These are phyloP conservation scores for Rubus parviflorus DNA, from an alignment of 306 rosid genomes.

Conservation along the genomic window DNA sequence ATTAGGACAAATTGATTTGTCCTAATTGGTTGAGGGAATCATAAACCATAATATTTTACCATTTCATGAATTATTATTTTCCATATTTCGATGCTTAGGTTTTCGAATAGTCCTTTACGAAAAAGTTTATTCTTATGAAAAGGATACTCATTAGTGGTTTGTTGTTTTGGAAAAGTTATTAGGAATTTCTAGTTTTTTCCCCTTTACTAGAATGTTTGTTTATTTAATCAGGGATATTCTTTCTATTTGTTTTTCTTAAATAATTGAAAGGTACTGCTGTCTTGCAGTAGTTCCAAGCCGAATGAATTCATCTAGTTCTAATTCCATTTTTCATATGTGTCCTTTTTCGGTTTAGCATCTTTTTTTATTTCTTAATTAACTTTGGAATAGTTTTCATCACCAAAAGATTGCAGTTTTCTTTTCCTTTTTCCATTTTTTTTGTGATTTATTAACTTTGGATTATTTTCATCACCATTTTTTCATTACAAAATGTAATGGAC, in stretches of 20 bases:
- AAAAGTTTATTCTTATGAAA: not conserved
- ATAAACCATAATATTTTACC: not conserved
- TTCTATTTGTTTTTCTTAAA: not conserved
- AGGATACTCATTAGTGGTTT: not conserved
- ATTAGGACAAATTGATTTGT: no score
- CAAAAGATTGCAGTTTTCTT: no score
- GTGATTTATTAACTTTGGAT: no score
- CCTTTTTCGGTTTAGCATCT: not conserved
- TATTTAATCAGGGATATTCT: not conserved
- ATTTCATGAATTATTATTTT: not conserved
- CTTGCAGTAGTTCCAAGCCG: not conserved
- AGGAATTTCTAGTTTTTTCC: not conserved
- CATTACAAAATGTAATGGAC: no score
- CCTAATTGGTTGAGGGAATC: not conserved
- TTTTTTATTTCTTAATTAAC: not conserved
- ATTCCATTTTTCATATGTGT: not conserved
- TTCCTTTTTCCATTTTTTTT: no score
- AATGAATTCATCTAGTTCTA: not conserved
- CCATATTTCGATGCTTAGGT: not conserved
- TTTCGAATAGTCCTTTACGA: not conserved
- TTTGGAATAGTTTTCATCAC: not conserved
- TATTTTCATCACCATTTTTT: no score
- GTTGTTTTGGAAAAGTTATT: not conserved
- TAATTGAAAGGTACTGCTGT: not conserved
- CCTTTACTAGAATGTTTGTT: not conserved